Evolutionary conservation across 306 rosid species (phyloP), one percentile per base, ranked within the genome.

Genomic region (Dicorynia guianensis): DNA sequence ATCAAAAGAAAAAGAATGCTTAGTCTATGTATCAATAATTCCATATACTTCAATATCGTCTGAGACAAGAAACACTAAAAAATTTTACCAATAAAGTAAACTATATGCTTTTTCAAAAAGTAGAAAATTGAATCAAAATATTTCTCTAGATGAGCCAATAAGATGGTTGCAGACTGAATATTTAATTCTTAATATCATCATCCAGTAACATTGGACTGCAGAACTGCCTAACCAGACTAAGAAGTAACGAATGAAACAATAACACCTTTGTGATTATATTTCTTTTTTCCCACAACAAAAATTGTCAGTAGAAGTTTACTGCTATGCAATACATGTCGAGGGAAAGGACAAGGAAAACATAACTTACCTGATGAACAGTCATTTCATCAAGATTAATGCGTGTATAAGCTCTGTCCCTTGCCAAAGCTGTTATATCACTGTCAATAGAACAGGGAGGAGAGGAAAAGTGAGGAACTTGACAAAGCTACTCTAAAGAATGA

Each of bases 381-480:
- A 96, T 90, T 77, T 90, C 99, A 69, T 96, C 97, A 47, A 96
- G 93, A 85, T 96, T 96, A 58, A 87, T 87, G 55, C 82, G 96
- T 50, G 97, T 86, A 78, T 96, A 96, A 58, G 92, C 92, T 79
- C 93, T 92, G 88, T 92, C 99, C 86, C 86, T 96, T 57, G 99
- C 99, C 90, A 96, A 89, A 68, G 99, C 97, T 65, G 98, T 96
- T 80, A 96, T 96, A 82, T 96, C 99, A 83, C 99, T 96, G 87
- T 56, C 62, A 62, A 75, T 54, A 79, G 76, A 72, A 63, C 35
- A 70, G 44, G 49, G 43, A 75, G 42, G 55, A 72, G 63, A 69
- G 58, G 40, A 34, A 74, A 71, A 61, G 64, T 71, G 62, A 82
- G 78, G 72, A 74, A 71, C 53, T 36, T 11, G n/a, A 52, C 53